A percentile compares a stretch with the other conserved stretches of the same genome.
phyloP scores from a whole-genome alignment of 768 basidiomycete species.

The Tremella yokohamensis region DNA sequence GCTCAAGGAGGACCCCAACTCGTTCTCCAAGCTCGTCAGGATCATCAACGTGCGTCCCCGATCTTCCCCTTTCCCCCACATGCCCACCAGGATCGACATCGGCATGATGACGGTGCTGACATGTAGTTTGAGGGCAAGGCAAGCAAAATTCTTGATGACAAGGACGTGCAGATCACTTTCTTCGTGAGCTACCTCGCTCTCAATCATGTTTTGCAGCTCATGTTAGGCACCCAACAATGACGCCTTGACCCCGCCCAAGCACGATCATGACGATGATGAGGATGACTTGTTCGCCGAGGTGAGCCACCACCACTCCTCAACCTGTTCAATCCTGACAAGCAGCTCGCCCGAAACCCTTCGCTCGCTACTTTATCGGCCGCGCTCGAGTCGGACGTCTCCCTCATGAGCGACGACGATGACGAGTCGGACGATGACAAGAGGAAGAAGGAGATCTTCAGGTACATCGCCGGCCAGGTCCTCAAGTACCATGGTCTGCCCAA shows the following conservation, averaged over 20 bases:
- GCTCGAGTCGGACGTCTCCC: conserved; percentile 28
- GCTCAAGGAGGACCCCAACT: conserved; percentile 42
- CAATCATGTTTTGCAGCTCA: background rate
- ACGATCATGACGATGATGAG: conserved; percentile 35
- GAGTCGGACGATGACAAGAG: conserved; percentile 52
- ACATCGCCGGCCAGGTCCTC: conserved; percentile 58
- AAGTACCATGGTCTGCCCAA: conserved; percentile 60
- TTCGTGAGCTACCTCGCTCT: conserved; percentile 35
- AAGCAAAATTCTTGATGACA: conserved; percentile 44
- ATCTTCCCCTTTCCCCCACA: background rate
- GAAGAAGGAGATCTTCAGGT: conserved; percentile 59
- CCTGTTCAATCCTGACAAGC: background rate
- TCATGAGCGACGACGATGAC: conserved; percentile 30
- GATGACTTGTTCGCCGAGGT: conserved; percentile 25
- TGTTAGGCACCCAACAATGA: conserved; percentile 44
- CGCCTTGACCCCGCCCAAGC: conserved; percentile 44
- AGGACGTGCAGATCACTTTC: conserved; percentile 46
- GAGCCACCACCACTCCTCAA: background rate
- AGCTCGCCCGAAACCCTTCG: conserved; percentile 38
- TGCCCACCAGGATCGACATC: background rate
- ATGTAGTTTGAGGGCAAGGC: conserved; percentile 35
- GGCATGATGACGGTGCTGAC: conserved; percentile 2
- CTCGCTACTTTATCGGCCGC: conserved; percentile 27
- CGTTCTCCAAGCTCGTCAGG: conserved; percentile 46
- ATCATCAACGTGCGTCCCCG: conserved; percentile 38